A percentile compares a stretch with the other conserved stretches of the same genome.
phyloP scores from a whole-genome alignment of 768 basidiomycete genomes.

The Lactarius quietus region DNA sequence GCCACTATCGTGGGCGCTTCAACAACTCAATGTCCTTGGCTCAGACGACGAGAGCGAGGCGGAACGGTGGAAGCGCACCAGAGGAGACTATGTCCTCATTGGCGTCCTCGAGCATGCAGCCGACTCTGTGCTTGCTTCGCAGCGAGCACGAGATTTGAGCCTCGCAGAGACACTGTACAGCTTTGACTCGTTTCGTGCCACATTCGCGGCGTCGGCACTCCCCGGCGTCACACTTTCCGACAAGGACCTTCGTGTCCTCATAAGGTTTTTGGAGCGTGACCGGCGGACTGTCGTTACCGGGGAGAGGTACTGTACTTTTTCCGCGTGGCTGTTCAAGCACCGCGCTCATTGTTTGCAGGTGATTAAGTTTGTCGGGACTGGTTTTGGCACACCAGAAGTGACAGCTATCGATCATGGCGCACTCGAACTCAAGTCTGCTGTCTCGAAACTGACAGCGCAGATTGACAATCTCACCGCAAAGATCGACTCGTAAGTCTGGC shows the following conservation, averaged over 20 bases:
- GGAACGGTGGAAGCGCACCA: conserved; percentile 52
- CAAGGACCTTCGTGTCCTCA: conserved; percentile 61
- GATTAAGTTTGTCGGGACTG: conserved; percentile 69
- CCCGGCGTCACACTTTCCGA: conserved; percentile 50
- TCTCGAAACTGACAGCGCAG: conserved; percentile 63
- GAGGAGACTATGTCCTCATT: conserved; percentile 70
- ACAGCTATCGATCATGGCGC: conserved; percentile 81
- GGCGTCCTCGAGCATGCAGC: conserved; percentile 64
- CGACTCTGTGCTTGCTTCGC: conserved; percentile 46
- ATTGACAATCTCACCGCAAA: conserved; percentile 63
- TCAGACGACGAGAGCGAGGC: conserved; percentile 50
- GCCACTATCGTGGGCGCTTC: conserved; percentile 85
- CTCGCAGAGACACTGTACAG: conserved; percentile 62
- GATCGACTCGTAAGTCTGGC: conserved; percentile 61
- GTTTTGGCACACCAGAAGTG: conserved; percentile 45
- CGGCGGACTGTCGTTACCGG: conserved; percentile 53
- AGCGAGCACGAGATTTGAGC: conserved; percentile 42
- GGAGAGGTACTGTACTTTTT: conserved; percentile 54
- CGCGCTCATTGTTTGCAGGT: conserved; percentile 42
- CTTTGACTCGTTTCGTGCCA: conserved; percentile 53
- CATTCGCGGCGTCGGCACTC: conserved; percentile 47
- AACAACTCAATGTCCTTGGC: conserved; percentile 68
- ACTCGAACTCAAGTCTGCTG: conserved; percentile 71
- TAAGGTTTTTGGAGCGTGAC: conserved; percentile 81
- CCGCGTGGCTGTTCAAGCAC: neutral